A percentile compares a stretch with the other conserved stretches of the same genome.
Conservation (phyloP, 2,329 filamentous ascomycete genomes). For the Pseudocercospora cruenta region DNA sequence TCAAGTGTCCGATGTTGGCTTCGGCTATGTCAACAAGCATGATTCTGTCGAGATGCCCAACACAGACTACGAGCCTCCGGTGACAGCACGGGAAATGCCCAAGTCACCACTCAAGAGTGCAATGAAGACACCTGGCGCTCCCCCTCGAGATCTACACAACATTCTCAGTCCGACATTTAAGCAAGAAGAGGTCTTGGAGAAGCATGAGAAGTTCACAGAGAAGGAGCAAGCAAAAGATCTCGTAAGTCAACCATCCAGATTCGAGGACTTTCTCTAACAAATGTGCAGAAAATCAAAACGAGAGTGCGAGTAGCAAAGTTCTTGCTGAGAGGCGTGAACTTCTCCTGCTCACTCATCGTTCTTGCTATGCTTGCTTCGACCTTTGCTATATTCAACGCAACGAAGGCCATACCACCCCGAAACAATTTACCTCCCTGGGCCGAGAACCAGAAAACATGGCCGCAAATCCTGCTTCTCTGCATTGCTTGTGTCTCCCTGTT, state of each 20-base stretch:
- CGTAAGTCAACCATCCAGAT: conserved; percentile 68
- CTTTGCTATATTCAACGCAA: conserved; percentile 90
- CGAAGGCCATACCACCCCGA: conserved; percentile 71
- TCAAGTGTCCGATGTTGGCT: conserved; percentile 84
- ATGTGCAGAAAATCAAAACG: conserved; percentile 89
- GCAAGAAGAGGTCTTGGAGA: conserved; percentile 84
- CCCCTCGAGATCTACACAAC: conserved; percentile 70
- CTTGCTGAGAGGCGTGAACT: conserved; percentile 91
- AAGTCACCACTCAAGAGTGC: conserved; percentile 86
- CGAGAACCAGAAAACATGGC: conserved; percentile 77
- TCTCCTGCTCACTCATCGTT: conserved; percentile 94
- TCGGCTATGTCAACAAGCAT: conserved; percentile 76
- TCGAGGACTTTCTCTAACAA: too few relatives aligned
- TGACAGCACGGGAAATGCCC: conserved; percentile 61
- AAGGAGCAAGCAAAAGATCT: conserved; percentile 85
- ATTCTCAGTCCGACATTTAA: conserved; percentile 88
- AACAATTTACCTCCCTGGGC: conserved; percentile 89
- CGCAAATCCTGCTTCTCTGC: conserved; percentile 79
- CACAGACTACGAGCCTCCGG: conserved; percentile 46
- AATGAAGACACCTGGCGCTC: conserved; percentile 82
- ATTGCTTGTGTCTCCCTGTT: conserved; percentile 80
- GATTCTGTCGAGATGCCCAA: conserved; percentile 62
- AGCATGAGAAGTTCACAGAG: conserved; percentile 78
- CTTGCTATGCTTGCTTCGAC: conserved; percentile 87
- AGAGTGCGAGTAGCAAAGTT: conserved; percentile 92